These are phyloP conservation scores for Talaromyces atroroseus DNA, from an alignment of 2,329 filamentous ascomycete species.

Conservation along the genomic window DNA sequence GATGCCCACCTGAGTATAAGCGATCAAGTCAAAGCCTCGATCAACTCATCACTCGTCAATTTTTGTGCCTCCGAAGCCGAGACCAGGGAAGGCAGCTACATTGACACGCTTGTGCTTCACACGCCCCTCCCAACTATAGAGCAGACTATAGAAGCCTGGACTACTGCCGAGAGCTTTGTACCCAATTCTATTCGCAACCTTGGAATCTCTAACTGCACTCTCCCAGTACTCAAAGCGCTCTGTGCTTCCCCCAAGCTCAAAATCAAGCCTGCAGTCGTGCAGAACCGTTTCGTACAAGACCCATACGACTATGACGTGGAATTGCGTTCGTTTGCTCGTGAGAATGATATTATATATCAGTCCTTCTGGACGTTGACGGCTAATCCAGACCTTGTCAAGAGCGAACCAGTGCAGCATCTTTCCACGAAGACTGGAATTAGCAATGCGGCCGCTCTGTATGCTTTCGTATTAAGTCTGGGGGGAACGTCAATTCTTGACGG, in stretches of 20 bases:
- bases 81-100: constrained; percentile 43
- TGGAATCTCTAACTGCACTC: constrained; percentile 70
- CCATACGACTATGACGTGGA: constrained; percentile 50
- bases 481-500: constrained; percentile 51
- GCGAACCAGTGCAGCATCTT: constrained; percentile 46
- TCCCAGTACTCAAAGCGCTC: constrained; percentile 52
- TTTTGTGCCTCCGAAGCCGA: constrained; percentile 39
- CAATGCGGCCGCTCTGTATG: constrained; percentile 50
- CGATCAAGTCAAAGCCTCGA: constrained; percentile 62
- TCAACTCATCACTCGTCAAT: constrained; percentile 61
- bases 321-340: constrained; percentile 53
- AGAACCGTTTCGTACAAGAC: constrained; percentile 63
- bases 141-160: constrained; percentile 61
- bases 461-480: constrained; percentile 50
- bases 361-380: constrained; percentile 59
- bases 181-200: constrained; percentile 60
- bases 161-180: constrained; percentile 60
- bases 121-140: constrained; percentile 48
- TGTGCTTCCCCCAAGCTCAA: constrained; percentile 35
- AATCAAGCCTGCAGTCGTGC: constrained; percentile 59
- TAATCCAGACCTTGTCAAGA: constrained; percentile 49
- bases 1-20: constrained; percentile 52
- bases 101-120: constrained; percentile 57
- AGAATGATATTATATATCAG: constrained; percentile 52
- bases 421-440: constrained; percentile 40